Percentiles rank a stretch among this genome's conserved stretches.
phyloP scores from a whole-genome alignment of 805 yeast genomes.

The Yarrowia divulgata region DNA sequence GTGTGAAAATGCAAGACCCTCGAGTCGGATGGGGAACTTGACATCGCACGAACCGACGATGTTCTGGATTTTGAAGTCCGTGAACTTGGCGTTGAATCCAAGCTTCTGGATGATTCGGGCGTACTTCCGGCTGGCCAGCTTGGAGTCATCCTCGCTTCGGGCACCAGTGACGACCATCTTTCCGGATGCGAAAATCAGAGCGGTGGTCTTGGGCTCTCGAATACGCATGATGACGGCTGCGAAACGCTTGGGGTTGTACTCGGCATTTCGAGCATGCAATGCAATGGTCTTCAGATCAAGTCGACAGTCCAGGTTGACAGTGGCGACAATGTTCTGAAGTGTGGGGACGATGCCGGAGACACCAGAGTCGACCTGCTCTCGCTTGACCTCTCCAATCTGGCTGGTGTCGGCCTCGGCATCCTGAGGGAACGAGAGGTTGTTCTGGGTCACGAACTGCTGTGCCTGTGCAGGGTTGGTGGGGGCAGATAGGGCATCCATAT shows the following conservation, averaged over 20 bases:
- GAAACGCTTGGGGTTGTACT: slow-evolving; percentile 96
- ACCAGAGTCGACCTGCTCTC: slow-evolving; percentile 58
- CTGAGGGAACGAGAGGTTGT: slow-evolving; percentile 34
- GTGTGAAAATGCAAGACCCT: slow-evolving; percentile 96
- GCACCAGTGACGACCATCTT: slow-evolving; percentile 99
- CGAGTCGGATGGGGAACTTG: slow-evolving; percentile 94
- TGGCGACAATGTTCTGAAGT: slow-evolving; percentile 89
- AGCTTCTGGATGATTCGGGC: slow-evolving; percentile 98
- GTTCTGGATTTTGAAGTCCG: slow-evolving; percentile 97
- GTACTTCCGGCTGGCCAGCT: slow-evolving; percentile 94
- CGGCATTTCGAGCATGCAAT: slow-evolving; percentile 98
- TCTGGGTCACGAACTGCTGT: slow-evolving; percentile 65
- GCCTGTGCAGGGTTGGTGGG: slow-evolving; percentile 84
- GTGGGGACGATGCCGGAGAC: slow-evolving; percentile 97
- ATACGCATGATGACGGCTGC: slow-evolving; percentile 99
- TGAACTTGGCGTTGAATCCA: slow-evolving; percentile 96
- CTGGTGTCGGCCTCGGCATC: slow-evolving; percentile 40
- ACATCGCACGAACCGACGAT: slow-evolving; percentile 99
- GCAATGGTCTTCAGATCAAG: slow-evolving; percentile 97
- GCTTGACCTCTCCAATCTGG: slow-evolving; percentile 42
- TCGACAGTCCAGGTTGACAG: slow-evolving; percentile 95
- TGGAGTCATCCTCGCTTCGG: slow-evolving; percentile 97
- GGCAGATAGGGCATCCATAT: slow-evolving; percentile 74
- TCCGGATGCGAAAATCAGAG: slow-evolving; percentile 96
- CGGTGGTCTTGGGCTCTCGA: slow-evolving; percentile 98